Base-by-base conservation (phyloP, 177 flowering plant genomes). In the Tripterygium wilfordii region DNA sequence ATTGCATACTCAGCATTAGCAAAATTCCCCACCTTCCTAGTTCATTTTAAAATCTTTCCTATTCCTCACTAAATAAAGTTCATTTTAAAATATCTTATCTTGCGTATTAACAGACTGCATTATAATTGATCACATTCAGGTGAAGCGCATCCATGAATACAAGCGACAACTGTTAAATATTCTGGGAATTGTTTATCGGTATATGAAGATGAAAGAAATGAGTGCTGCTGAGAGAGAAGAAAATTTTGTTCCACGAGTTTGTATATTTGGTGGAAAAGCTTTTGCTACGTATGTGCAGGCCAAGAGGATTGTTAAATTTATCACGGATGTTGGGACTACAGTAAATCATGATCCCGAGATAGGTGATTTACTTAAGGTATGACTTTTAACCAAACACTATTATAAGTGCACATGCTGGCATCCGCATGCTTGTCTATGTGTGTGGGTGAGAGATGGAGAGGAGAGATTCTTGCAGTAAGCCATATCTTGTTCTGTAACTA, bases 241-340 rank as follows among this genome's bases (percentile, higher is more conserved):
- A 4, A 76, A 64, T 52, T 83, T 69, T 70, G 92, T 73, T 57
- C 98, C 98, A 18, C 76, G 98, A 49, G 96, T 90, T 40, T 87
- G 98, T 63, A 78, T 91, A 56, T 85, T 91, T 75, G 98, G 98
- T 37, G 98, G 98, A 40, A 91, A 91, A 69, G 98, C 98, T 39
- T 91, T 91, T 74, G 77, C 98, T 16, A 91, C 96, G 13, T 91
- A 91, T 58, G 79, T 78, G 45, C 96, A 91, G 55, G 98, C 98
- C 36, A 90, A 90, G 71, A 78, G 98, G 60, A 90, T 91, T 47
- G 96, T 91, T 51, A 91, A 91, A 60, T 80, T 91, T 53, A 91
- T 91, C 54, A 79, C 92, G 25, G 98, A 88, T 69, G 96, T 90
- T 55, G 98, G 82, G 27, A 78, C 84, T 28, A 82, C 78, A 24